Evolutionary conservation across 2,329 filamentous ascomycete species (phyloP).

Genomic region (Metarhizium humberi): DNA sequence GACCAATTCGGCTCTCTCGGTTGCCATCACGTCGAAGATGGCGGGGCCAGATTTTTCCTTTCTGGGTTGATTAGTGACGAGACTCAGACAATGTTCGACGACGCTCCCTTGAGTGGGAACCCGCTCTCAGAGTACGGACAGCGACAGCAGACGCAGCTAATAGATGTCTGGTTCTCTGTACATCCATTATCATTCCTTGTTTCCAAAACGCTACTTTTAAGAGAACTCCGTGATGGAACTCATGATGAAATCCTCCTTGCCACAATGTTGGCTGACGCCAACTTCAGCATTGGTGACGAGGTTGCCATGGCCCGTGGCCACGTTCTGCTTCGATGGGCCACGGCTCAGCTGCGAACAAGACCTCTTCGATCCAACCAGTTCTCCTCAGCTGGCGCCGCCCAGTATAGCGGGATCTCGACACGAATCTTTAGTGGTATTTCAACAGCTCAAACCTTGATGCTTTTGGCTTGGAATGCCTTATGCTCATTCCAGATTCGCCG

Average conservation of each 20-base stretch:
- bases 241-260: slow-evolving; percentile 29
- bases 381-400: slow-evolving; percentile 11
- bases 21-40: slow-evolving; percentile 17
- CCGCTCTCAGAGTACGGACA: slow-evolving; percentile 21
- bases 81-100: slow-evolving; percentile 22
- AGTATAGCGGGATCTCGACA: slow-evolving; percentile 20
- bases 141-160: slow-evolving; percentile 24
- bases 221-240: slow-evolving; percentile 27
- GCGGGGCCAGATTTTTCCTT: slow-evolving; percentile 17
- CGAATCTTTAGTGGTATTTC: slow-evolving; percentile 23
- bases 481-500: slow-evolving; percentile 21
- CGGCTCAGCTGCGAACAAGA: slow-evolving; percentile 21
- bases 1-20: slow-evolving; percentile 22
- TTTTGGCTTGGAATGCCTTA: slow-evolving; percentile 28
- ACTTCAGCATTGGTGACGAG: slow-evolving; percentile 21
- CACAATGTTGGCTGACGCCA: slow-evolving; percentile 29
- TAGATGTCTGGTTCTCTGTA: slow-evolving; percentile 31
- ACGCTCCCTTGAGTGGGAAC: slow-evolving; percentile 10
- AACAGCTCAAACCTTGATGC: slow-evolving; percentile 23
- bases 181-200: slow-evolving; percentile 30
- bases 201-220: slow-evolving; percentile 30
- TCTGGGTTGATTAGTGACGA: slow-evolving; percentile 18
- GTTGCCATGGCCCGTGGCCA: slow-evolving; percentile 17
- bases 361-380: slow-evolving; percentile 12
- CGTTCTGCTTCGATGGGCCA: slow-evolving; percentile 25